Evolutionary conservation across 495 filamentous ascomycete species (phyloP), one percentile per base, ranked within the genome.

Genomic region (Penicillium antarcticum): DNA sequence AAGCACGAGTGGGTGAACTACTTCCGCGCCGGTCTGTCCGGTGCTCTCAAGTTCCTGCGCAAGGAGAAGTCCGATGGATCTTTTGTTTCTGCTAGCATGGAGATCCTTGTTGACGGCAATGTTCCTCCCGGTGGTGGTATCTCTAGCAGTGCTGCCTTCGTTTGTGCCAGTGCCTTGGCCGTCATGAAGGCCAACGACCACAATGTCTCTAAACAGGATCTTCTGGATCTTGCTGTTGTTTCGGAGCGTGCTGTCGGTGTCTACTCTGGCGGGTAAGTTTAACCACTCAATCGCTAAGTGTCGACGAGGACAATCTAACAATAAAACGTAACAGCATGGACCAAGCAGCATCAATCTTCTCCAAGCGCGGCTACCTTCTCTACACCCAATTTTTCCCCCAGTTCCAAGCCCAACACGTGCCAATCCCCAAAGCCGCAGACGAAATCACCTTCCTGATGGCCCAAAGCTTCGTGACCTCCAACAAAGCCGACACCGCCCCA

Each of bases 1-100:
- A 75, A 85, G 55, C 88, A 92, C 55, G 91, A 97, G 69, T 98
- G 95, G 95, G 86, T 91, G 40, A 97, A 96, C 63, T 98, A 98
- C 78, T 97, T 98, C 82, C 96, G 91, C 71, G 86, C 90, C 17
- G 95, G 94, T 0, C 77, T 96, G 37, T 75, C 82, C 4, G 94
- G 91, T 14, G 92, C 92, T 5, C 61, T 95, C 29, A 82, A 89
- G 63, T 75, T 96, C 44, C 71, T 98, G 58, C 81, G 80, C 56
- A 82, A 87, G 75, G 84, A 86, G 58, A 73, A 79, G 29, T 48
- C 67, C 2, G 70, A 75, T 43, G 61, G 59, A 45, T 60, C 66
- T 0, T 83, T 88, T 42, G 74, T 76, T 14, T 87, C 89, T 3
- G 82, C 79, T 21, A 89, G 87, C 58, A 90, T 98, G 87, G 79